These are phyloP conservation scores for Nemania serpens DNA, from an alignment of 2,329 filamentous ascomycete species.

Conservation along the genomic window DNA sequence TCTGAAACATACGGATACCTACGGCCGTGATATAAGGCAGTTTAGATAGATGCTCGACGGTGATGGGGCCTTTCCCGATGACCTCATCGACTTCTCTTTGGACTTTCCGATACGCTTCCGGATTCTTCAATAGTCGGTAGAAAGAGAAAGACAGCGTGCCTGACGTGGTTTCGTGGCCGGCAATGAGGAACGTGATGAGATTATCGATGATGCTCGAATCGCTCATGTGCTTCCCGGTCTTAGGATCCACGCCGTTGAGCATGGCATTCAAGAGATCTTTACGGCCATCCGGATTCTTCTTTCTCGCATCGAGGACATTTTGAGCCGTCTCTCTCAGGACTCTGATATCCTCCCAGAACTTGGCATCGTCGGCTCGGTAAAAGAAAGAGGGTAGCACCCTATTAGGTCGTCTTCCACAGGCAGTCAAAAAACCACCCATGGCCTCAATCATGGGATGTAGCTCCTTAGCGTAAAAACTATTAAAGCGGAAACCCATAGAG, in stretches of 20 bases:
- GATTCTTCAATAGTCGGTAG: slow-evolving; percentile 68
- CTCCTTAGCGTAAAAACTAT: slow-evolving; percentile 71
- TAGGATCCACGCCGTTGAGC: slow-evolving; percentile 68
- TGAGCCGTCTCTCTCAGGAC: slow-evolving; percentile 59
- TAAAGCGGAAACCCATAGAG: slow-evolving; percentile 74
- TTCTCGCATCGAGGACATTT: slow-evolving; percentile 65
- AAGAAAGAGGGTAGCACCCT: slow-evolving; percentile 56
- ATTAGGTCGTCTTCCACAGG: slow-evolving; percentile 56
- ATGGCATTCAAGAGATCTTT: slow-evolving; percentile 74
- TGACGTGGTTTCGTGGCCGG: slow-evolving; percentile 73
- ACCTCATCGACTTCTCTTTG: slow-evolving; percentile 71
- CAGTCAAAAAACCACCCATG: slow-evolving; percentile 67
- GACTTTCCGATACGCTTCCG: slow-evolving; percentile 61
- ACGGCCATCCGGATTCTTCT: slow-evolving; percentile 57
- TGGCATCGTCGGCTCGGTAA: slow-evolving; percentile 52
- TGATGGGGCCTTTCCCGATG: slow-evolving; percentile 61
- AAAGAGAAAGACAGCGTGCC: slow-evolving; percentile 69
- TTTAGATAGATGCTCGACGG: slow-evolving; percentile 64
- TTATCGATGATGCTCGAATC: slow-evolving; percentile 70
- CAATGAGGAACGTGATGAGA: slow-evolving; percentile 74
- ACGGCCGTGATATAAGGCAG: slow-evolving; percentile 68
- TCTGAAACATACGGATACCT: slow-evolving; percentile 27
- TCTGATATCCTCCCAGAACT: slow-evolving; percentile 60
- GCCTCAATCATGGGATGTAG: slow-evolving; percentile 72
- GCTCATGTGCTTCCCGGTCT: slow-evolving; percentile 67